phyloP scores from a whole-genome alignment of 73 alveolate species.

The Paramecium caudatum region DNA sequence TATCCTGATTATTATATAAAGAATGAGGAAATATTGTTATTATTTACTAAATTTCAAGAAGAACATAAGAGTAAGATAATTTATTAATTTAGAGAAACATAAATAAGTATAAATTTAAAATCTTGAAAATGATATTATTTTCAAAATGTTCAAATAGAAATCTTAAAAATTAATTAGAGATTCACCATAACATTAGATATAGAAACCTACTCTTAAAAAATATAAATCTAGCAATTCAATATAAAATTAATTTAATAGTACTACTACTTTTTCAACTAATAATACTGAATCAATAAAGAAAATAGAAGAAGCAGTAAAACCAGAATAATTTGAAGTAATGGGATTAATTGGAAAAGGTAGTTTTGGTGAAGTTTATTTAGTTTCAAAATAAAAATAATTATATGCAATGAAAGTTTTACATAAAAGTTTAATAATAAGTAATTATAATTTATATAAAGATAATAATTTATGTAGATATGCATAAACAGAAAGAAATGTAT shows the following conservation, averaged over 20 bases:
- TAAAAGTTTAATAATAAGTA: conserved; percentile 71
- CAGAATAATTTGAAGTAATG: conserved; percentile 31
- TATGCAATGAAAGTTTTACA: conserved; percentile 79
- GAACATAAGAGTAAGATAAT: not conserved
- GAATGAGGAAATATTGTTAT: not conserved
- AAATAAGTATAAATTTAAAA: not conserved
- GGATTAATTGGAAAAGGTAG: conserved; percentile 91
- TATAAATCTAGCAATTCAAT: too few relatives aligned
- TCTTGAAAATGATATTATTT: not conserved
- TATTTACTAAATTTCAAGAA: conserved; percentile 8
- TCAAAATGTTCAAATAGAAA: not conserved
- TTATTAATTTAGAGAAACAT: not conserved
- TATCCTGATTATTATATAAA: conserved; percentile 4
- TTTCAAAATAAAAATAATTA: conserved; percentile 80
- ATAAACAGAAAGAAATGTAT: conserved; percentile 95
- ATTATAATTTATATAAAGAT: conserved; percentile 57
- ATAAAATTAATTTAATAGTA: too few relatives aligned
- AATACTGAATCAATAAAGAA: conserved; percentile 61
- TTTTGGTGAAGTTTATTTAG: conserved; percentile 90
- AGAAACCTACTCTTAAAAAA: too few relatives aligned
- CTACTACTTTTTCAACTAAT: not conserved
- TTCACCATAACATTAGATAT: not conserved
- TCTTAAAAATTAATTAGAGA: not conserved
- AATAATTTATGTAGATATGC: conserved; percentile 92
- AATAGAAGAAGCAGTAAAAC: conserved; percentile 61